Base-by-base conservation (phyloP, 2,329 filamentous ascomycete species). In the Tolypocladium ophioglossoides region DNA sequence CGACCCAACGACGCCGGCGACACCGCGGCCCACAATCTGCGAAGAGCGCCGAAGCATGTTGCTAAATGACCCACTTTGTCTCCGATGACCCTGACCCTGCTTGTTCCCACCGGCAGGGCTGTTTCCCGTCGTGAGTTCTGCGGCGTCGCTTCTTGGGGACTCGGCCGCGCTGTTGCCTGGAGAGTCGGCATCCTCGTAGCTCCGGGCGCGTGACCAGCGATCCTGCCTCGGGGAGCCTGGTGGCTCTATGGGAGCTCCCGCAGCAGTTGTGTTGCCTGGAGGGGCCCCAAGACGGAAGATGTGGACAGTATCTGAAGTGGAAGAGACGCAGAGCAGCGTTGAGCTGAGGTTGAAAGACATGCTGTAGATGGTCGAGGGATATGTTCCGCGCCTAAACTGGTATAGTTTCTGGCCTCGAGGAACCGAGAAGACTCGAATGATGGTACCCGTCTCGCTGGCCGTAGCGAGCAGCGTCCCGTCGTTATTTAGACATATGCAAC, bases 281-380 rank as follows among this genome's bases (percentile, higher is more conserved):
- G 80, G 76, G 52, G 71, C 75, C 52, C 75, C 76, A 22, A 99
- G 78, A 53, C 91, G 89, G 75, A 99, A 99, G 52, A 99, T 91
- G 68, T 99, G 94, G 11, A 99, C 86, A 0, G 94, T 99, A 65
- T 99, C 94, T 0, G 91, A 95, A 1, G 91, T 91, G 3, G 92
- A 97, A 6, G 94, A 97, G 41, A 99, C 91, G 65, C 91, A 96
- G 38, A 99, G 81, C 12, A 99, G 77, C 1, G 91, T 96, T 2
- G 91, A 95, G 56, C 88, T 91, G 51, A 91, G 85, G 70, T 99
- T 99, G 74, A 99, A 99, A 1, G 91, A 95, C 91, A 99, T 96
- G 80, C 91, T 95, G 73, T 91, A 96, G 62, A 99, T 99, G 41
- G 89, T 87, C 2, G 91, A 91, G 0, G 94, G 94, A 70, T 96